Conservation (phyloP, 2,329 filamentous ascomycete genomes). For the Verticillium tricorpus region DNA sequence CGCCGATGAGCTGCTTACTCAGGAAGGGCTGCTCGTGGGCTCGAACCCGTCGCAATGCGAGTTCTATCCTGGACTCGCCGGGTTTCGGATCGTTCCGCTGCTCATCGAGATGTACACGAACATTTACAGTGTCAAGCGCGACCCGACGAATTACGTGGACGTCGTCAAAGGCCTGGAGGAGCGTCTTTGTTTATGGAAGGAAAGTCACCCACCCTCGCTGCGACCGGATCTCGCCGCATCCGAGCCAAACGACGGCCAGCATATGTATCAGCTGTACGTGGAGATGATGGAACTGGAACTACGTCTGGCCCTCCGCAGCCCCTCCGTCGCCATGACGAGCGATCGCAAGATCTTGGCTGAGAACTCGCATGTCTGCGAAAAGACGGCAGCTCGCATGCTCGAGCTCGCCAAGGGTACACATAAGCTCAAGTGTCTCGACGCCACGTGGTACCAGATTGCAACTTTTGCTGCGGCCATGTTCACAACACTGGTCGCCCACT, state of each 20-base stretch:
- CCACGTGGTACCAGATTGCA: constrained; percentile 72
- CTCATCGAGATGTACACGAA: constrained; percentile 71
- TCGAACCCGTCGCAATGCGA: constrained; percentile 55
- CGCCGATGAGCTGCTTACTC: constrained; percentile 64
- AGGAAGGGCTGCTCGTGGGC: constrained; percentile 53
- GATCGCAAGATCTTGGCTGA: constrained; percentile 54
- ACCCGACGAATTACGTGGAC: constrained; percentile 57
- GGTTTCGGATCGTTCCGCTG: constrained; percentile 60
- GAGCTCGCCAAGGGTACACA: constrained; percentile 54
- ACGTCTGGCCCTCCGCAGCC: constrained; percentile 56
- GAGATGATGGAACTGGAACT: constrained; percentile 53
- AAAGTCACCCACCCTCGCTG: constrained; percentile 59
- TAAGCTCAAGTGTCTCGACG: constrained; percentile 65
- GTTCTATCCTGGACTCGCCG: constrained; percentile 62
- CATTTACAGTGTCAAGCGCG: constrained; percentile 65
- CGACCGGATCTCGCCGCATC: constrained; percentile 32
- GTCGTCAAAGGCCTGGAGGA: constrained; percentile 62
- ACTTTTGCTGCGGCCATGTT: constrained; percentile 71
- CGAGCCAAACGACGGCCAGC: constrained; percentile 28
- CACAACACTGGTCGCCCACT: constrained; percentile 65
- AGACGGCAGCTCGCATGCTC: constrained; percentile 61
- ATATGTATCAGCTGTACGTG: constrained; percentile 49
- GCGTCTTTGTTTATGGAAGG: constrained; percentile 58
- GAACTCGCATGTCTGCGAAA: constrained; percentile 62
- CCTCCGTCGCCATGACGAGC: constrained; percentile 51